Conservation (phyloP, 1,139 yeast species). For the Geotrichum histeridarum region DNA sequence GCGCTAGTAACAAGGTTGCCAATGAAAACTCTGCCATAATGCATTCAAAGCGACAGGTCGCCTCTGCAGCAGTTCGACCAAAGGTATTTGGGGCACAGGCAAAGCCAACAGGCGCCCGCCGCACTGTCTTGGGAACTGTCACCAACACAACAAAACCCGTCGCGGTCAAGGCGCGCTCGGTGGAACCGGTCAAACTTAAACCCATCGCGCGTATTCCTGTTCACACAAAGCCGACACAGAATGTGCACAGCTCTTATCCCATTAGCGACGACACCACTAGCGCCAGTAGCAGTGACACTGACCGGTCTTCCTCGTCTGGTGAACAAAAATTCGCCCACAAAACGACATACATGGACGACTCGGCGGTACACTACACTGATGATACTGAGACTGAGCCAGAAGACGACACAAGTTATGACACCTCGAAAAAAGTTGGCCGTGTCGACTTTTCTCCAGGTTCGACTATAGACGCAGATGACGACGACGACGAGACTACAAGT, state of each 20-base stretch:
- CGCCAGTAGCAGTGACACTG: slow-evolving; percentile 1
- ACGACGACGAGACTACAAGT: background rate
- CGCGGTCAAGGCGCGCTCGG: no score
- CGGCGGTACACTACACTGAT: background rate
- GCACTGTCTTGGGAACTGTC: slow-evolving; percentile 15
- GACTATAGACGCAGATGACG: background rate
- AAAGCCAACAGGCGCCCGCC: background rate
- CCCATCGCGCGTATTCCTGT: background rate
- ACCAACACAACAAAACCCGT: slow-evolving; percentile 9
- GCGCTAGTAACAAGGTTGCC: slow-evolving; percentile 1
- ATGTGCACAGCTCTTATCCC: background rate
- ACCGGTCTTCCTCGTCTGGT: background rate
- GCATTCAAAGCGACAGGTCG: slow-evolving; percentile 1
- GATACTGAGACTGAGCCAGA: slow-evolving; percentile 10
- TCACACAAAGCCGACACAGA: background rate
- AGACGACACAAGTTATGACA: background rate
- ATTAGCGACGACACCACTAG: background rate
- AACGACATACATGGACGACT: background rate
- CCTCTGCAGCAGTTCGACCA: background rate
- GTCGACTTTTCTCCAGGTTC: background rate
- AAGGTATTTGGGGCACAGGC: background rate
- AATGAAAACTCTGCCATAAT: slow-evolving; percentile 11
- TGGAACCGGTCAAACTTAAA: background rate
- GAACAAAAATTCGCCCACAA: background rate
- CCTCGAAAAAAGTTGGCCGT: background rate